Conservation (phyloP, 108 stramenopile genomes). For the Cyclostephanos invisitatus region DNA sequence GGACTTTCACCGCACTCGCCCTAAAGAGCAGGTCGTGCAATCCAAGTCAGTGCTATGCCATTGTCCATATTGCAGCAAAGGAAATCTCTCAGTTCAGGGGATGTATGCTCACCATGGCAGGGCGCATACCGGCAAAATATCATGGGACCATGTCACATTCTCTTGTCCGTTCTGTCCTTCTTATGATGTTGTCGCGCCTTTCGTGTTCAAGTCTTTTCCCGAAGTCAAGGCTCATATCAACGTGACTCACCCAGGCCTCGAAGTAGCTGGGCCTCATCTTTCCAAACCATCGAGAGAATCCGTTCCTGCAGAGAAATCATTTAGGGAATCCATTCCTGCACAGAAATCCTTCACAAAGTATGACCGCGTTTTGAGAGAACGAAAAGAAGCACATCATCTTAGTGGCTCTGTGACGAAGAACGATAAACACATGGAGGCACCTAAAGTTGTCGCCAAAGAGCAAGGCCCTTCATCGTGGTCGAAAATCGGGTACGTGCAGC, state of each 20-base stretch:
- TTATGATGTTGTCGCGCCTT: neutral
- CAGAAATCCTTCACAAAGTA: neutral
- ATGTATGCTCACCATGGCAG: slow-evolving; percentile 47
- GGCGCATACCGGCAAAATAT: slow-evolving; percentile 36
- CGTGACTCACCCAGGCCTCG: slow-evolving; percentile 26
- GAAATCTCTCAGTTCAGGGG: slow-evolving; percentile 37
- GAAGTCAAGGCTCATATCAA: slow-evolving; percentile 27
- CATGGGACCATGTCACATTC: slow-evolving; percentile 37
- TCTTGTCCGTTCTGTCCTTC: slow-evolving; percentile 45
- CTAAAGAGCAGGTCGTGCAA: slow-evolving; percentile 8
- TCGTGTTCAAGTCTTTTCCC: slow-evolving; percentile 19
- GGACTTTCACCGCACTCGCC: neutral
- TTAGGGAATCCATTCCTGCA: neutral
- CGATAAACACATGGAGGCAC: neutral
- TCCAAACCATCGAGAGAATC: neutral
- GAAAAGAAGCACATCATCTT: neutral
- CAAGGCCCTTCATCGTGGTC: slow-evolving; percentile 20
- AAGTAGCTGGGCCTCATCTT: slow-evolving; percentile 18
- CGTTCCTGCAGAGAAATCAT: too few species aligned
- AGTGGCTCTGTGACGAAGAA: neutral
- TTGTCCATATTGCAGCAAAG: slow-evolving; percentile 34
- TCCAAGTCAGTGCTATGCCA: slow-evolving; percentile 36
- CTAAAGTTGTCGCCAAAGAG: slow-evolving; percentile 7
- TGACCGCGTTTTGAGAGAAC: slow-evolving; percentile 19
- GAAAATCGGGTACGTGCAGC: slow-evolving; percentile 29